These are phyloP conservation scores for Camelina neglecta DNA, from an alignment of 345 rosid genomes.

Conservation along the genomic window DNA sequence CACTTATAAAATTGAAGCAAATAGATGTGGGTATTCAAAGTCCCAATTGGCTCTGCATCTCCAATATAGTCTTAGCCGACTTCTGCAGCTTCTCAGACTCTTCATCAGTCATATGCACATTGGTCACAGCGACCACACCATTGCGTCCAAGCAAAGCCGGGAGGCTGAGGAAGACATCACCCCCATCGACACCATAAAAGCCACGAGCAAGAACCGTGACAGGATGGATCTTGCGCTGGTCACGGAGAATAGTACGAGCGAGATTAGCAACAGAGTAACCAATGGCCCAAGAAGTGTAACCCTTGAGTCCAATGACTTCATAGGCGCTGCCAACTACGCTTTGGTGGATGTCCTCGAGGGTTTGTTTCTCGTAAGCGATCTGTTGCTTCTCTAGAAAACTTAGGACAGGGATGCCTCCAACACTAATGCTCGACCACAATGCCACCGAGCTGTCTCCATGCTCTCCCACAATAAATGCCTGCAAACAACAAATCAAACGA, in stretches of 20 bases:
- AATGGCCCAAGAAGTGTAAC: constrained; percentile 98
- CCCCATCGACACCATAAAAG: constrained; percentile 68
- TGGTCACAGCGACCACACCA: constrained; percentile 79
- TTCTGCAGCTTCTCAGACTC: constrained; percentile 62
- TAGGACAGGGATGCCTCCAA: constrained; percentile 88
- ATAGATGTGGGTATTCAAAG: constrained; percentile 42
- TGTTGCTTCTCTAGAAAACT: constrained; percentile 74
- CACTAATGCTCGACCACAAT: constrained; percentile 91
- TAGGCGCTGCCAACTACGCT: constrained; percentile 71
- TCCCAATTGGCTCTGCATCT: constrained; percentile 71
- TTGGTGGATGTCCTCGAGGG: constrained; percentile 77
- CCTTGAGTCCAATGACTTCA: constrained; percentile 83
- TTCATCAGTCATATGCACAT: constrained; percentile 74
- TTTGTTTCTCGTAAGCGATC: constrained; percentile 76
- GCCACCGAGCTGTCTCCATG: constrained; percentile 99
- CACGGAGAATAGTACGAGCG: constrained; percentile 72
- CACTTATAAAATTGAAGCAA: neutral
- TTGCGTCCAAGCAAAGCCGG: constrained; percentile 80
- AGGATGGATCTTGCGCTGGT: constrained; percentile 92
- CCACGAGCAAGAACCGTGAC: constrained; percentile 89
- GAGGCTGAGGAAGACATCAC: constrained; percentile 86
- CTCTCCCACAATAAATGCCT: constrained; percentile 91
- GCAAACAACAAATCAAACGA: constrained; percentile 2
- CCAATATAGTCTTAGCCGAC: constrained; percentile 73
- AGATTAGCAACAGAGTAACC: constrained; percentile 89